Percentiles rank a stretch among this genome's conserved stretches.
Evolutionary conservation across 352 stramenopile species (phyloP).

Genomic region (Phytophthora sojae): DNA sequence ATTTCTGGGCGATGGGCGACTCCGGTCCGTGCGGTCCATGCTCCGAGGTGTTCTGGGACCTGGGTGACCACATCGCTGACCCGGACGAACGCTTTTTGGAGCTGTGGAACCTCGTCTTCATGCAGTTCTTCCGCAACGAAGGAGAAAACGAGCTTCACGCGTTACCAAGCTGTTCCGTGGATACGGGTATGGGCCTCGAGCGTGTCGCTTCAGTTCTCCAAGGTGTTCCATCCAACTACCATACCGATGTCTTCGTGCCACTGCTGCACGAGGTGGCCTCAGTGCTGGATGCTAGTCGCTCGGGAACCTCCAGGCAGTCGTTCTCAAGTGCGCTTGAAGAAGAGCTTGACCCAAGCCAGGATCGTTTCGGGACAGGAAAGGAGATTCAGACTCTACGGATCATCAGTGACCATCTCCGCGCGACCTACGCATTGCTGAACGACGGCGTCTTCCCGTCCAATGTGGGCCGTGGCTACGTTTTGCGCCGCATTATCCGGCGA

Average conservation of each 20-base stretch:
- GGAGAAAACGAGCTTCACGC: constrained; percentile 74
- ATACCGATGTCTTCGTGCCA: constrained; percentile 96
- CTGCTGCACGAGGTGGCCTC: constrained; percentile 67
- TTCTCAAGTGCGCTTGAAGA: constrained; percentile 52
- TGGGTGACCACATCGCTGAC: constrained; percentile 82
- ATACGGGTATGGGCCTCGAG: constrained; percentile 98
- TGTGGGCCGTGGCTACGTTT: constrained; percentile 96
- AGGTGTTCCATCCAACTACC: constrained; percentile 95
- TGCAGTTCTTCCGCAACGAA: constrained; percentile 95
- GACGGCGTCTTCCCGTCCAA: constrained; percentile 97
- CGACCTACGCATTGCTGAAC: constrained; percentile 93
- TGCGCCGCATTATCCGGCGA: constrained; percentile 95
- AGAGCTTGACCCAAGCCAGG: constrained; percentile 52
- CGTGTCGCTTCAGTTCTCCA: constrained; percentile 96
- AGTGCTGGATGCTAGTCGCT: constrained; percentile 52
- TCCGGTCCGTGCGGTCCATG: constrained; percentile 95
- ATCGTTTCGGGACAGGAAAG: constrained; percentile 54
- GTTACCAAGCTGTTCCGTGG: constrained; percentile 93
- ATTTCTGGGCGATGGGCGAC: constrained; percentile 98
- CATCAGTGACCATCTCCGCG: constrained; percentile 96
- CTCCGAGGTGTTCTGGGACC: constrained; percentile 96
- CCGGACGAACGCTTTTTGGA: constrained; percentile 88
- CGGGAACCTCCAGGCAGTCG: constrained; percentile 15
- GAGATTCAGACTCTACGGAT: constrained; percentile 87
- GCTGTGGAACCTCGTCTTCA: constrained; percentile 99